A percentile compares a stretch with the other conserved stretches of the same genome.
phyloP scores from a whole-genome alignment of 148 eudicot genomes.

The Cornus suecica region DNA sequence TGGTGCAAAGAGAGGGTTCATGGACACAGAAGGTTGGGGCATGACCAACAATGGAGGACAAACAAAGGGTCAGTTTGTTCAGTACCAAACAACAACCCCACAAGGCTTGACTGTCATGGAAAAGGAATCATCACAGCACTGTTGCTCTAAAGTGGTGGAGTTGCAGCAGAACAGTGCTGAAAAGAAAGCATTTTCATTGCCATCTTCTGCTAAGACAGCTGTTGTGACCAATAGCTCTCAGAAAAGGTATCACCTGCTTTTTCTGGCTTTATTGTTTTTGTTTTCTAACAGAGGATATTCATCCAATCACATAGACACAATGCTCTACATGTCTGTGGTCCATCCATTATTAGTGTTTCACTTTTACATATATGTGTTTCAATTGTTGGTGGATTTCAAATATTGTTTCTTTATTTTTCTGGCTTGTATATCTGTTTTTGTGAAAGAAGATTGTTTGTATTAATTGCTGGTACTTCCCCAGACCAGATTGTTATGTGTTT shows the following conservation, averaged over 20 bases:
- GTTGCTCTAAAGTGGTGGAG: constrained; percentile 38
- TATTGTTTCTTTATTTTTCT: not conserved
- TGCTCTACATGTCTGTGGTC: constrained; percentile 44
- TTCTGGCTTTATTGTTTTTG: constrained; percentile 14
- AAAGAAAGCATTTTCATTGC: constrained; percentile 58
- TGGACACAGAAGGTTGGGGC: constrained; percentile 1
- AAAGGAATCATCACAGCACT: constrained; percentile 53
- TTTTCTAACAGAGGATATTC: constrained; percentile 57
- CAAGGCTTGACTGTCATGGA: constrained; percentile 28
- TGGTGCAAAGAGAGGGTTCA: constrained; percentile 12
- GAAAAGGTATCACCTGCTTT: constrained; percentile 62
- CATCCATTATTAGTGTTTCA: constrained; percentile 28
- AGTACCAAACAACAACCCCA: constrained; percentile 24
- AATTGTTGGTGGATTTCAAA: not conserved
- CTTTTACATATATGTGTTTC: constrained; percentile 8
- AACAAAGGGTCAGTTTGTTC: constrained; percentile 17
- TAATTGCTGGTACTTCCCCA: not conserved
- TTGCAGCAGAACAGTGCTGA: constrained; percentile 28
- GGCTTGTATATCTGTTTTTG: constrained; percentile 1
- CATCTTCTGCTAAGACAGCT: constrained; percentile 62
- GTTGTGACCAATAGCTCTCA: constrained; percentile 72
- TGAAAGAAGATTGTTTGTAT: not conserved
- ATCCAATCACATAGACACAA: constrained; percentile 38
- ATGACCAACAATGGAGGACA: constrained; percentile 11
- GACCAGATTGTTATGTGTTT: not conserved